Evolutionary conservation across 2,329 filamentous ascomycete species (phyloP).

Genomic region (Fusarium sp.): DNA sequence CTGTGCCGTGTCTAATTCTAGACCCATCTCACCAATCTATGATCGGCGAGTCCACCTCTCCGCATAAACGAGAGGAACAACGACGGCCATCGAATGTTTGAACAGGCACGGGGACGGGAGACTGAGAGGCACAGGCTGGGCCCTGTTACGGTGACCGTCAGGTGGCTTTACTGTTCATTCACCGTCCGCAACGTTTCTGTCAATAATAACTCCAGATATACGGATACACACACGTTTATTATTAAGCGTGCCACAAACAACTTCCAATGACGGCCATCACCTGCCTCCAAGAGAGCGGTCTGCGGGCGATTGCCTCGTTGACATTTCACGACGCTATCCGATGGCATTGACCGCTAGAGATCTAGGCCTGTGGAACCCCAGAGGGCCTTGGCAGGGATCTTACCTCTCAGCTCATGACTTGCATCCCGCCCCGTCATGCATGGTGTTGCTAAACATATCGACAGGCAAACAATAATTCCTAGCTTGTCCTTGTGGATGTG

Average conservation of each 20-base stretch:
- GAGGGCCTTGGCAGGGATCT: constrained; percentile 30
- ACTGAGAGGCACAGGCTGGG: not conserved
- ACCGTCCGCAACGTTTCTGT: constrained; percentile 15
- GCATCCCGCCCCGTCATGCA: constrained; percentile 14
- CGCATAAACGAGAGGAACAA: constrained; percentile 36
- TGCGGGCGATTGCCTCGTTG: constrained; percentile 22
- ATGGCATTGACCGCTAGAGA: constrained; percentile 35
- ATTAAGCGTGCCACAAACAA: not conserved
- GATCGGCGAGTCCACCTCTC: constrained; percentile 27
- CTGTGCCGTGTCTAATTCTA: constrained; percentile 4
- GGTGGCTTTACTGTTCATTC: not conserved
- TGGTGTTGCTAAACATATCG: constrained; percentile 37
- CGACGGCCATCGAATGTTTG: constrained; percentile 4
- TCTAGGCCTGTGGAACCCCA: constrained; percentile 4
- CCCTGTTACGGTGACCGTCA: constrained; percentile 3
- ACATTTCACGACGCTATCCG: constrained; percentile 5
- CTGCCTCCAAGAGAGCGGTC: constrained; percentile 30
- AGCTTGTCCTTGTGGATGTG: not conserved
- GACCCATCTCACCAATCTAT: not conserved
- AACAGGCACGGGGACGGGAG: not conserved
- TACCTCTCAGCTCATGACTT: constrained; percentile 23
- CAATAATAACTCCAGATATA: not conserved
- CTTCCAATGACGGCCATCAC: not conserved
- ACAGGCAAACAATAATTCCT: not conserved
- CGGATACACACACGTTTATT: not conserved